Evolutionary conservation across 1,284 basidiomycete species (phyloP), one percentile per base, ranked within the genome.

Genomic region (Schizophyllum amplum): DNA sequence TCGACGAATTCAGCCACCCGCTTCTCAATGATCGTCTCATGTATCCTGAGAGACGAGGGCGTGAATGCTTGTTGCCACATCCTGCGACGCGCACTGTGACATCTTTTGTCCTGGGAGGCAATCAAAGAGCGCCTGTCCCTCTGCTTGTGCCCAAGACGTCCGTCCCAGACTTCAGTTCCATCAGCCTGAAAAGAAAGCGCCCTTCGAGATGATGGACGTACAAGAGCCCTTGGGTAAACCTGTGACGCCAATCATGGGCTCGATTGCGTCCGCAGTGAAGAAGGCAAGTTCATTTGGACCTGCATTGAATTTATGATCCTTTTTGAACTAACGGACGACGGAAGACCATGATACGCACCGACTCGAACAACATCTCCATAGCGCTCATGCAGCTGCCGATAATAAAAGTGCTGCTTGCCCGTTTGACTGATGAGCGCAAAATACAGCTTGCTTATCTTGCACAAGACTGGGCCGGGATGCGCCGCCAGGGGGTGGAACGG

Each of bases 41-140:
- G 77, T 24, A 70, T 72, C 59, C 65, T 72, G 17, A 78, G 59
- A 6, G 74, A 65, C 22, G 67, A 62, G 4, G 67, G 65, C 52
- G 66, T 71, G 60, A 78, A 74, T 5, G 70, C 76, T 46, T 69
- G 67, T 56, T 69, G 72, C 77, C 77, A 79, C 5, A 69, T 69
- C 56, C 68, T 69, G 23, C 77, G 72, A 26, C 71, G 63, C 9
- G 67, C 66, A 2, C 69, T 65, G 59, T 79, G 77, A 24, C 69
- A 67, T 25, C 64, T 64, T 21, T 67, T 57, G 60, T 74, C 64
- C 9, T 67, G 66, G 5, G 67, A 62, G n/a, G 63, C 62, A 24
- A 75, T 68, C 42, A 77, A 59, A 22, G 59, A 54, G 50, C 58
- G 53, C 9, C 59, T 54, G 50, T 56, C 61, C 33, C 61, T n/a